Conservation (phyloP, 371 early-diverging fungal genomes). For the Funneliformis caledonium region DNA sequence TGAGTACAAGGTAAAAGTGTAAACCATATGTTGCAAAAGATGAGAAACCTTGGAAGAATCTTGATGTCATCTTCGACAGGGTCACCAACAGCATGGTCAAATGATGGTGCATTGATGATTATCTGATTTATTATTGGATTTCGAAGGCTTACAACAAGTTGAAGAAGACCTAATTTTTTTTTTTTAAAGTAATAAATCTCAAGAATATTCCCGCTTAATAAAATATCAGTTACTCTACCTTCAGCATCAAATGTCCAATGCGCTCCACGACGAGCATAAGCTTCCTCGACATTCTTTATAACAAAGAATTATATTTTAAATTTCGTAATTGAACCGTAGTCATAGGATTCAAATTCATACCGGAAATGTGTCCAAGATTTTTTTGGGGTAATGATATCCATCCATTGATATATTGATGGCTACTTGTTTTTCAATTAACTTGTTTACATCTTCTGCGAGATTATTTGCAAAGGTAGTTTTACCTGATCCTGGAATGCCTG, state of each 20-base stretch:
- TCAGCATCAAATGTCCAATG: conserved; percentile 55
- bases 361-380: conserved; percentile 45
- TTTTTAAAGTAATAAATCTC: neutral
- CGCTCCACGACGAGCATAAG: conserved; percentile 56
- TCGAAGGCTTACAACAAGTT: neutral
- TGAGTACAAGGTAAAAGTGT: neutral
- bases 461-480: conserved; percentile 26
- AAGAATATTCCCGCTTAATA: neutral
- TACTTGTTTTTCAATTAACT: conserved; percentile 19
- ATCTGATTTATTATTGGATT: neutral
- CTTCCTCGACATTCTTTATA: conserved; percentile 47
- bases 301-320: neutral
- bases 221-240: conserved; percentile 29
- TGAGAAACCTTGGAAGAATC: conserved; percentile 44
- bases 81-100: conserved; percentile 51
- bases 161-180: neutral
- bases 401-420: conserved; percentile 55
- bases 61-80: conserved; percentile 47
- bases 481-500: conserved; percentile 33
- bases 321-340: no score
- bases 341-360: conserved; percentile 17
- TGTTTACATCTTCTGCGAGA: neutral
- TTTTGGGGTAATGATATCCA: conserved; percentile 51
- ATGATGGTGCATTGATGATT: conserved; percentile 47
- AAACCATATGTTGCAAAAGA: neutral